Evolutionary conservation across 2,329 filamentous ascomycete species (phyloP).

Genomic region (Hansfordia pulvinata): DNA sequence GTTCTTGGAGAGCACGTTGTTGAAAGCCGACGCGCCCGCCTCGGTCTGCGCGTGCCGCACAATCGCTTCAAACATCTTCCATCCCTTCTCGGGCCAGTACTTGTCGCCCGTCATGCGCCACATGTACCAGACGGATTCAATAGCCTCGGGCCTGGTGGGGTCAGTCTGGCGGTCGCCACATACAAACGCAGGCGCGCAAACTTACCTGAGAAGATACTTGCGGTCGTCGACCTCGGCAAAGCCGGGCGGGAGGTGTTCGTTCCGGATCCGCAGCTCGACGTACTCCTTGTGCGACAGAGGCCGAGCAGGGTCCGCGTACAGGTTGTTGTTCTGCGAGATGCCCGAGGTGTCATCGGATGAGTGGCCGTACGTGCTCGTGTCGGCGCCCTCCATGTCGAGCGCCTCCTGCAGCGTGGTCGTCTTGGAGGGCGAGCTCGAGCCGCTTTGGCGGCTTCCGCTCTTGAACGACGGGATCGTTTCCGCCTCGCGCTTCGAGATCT

Average conservation of each 20-base stretch:
- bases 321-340: too few relatives aligned
- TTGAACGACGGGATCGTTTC: too few relatives aligned
- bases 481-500: background rate
- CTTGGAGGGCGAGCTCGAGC: too few relatives aligned
- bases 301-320: constrained; percentile 19
- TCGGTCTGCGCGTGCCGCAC: constrained; percentile 51
- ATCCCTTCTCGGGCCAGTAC: constrained; percentile 66
- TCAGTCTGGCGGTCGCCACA: constrained; percentile 10
- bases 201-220: constrained; percentile 50
- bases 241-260: constrained; percentile 32
- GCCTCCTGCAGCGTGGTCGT: background rate
- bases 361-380: constrained; percentile 5
- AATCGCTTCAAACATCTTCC: constrained; percentile 71
- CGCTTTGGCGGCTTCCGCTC: background rate
- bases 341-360: too few relatives aligned
- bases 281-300: constrained; percentile 41
- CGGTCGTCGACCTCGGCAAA: constrained; percentile 29
- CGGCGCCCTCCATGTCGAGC: constrained; percentile 2
- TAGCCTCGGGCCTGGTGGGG: constrained; percentile 57
- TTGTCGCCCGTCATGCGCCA: constrained; percentile 77
- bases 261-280: constrained; percentile 28
- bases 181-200: constrained; percentile 2
- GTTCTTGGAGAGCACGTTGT: constrained; percentile 38
- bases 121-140: constrained; percentile 81
- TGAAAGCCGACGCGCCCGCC: constrained; percentile 56